Conservation (phyloP, 495 filamentous ascomycete species). For the Schizothecium vesticola region DNA sequence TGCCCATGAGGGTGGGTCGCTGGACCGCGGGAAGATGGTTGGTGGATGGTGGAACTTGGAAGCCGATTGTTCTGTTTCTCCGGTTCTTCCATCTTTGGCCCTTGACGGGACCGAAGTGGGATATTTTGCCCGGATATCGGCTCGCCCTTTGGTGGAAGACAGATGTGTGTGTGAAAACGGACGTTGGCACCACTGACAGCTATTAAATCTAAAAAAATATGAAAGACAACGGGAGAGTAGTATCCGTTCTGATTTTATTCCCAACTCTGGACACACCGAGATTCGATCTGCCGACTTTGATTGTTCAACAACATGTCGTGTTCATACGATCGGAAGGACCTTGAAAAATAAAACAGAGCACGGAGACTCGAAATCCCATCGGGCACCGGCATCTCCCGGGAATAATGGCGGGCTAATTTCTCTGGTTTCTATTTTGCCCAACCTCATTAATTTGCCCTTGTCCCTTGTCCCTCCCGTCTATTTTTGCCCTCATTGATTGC, state of each 20-base stretch:
- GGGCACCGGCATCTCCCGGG: neutral
- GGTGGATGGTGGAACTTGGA: neutral
- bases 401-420: conserved; percentile 11
- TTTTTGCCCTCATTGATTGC: conserved; percentile 20
- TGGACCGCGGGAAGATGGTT: neutral
- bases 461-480: conserved; percentile 3
- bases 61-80: neutral
- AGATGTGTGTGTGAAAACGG: neutral
- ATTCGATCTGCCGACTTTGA: neutral
- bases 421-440: conserved; percentile 2
- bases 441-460: neutral
- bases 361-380: neutral
- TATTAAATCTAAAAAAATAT: neutral
- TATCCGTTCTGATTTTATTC: neutral
- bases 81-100: neutral
- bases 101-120: neutral
- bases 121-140: neutral
- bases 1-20: neutral
- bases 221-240: neutral
- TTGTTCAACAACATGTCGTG: neutral
- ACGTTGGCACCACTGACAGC: neutral
- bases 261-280: neutral
- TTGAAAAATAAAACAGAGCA: neutral
- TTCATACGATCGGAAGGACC: neutral
- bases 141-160: neutral